Evolutionary conservation across 345 rosid genomes (phyloP).

Genomic region (Salix koriyanagi): DNA sequence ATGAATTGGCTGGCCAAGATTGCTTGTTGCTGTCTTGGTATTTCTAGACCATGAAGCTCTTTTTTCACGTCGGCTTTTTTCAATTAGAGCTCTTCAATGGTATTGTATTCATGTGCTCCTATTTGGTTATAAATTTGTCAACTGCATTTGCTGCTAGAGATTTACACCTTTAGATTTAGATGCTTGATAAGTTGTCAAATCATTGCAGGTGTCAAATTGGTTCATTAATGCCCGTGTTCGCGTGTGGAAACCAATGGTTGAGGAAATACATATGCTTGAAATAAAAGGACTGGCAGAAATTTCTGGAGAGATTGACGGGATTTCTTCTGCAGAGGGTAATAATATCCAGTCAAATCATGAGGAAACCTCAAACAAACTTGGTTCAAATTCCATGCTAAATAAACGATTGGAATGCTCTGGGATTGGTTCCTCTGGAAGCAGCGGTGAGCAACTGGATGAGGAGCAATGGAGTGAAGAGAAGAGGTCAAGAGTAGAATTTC

Average conservation of each 20-base stretch:
- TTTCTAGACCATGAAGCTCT: not conserved
- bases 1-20: not conserved
- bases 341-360: conserved; percentile 21
- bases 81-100: not conserved
- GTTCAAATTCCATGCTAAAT: conserved; percentile 9
- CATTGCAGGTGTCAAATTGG: conserved; percentile 57
- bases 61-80: not conserved
- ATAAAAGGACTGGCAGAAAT: conserved; percentile 38
- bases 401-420: conserved; percentile 25
- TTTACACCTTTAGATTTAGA: not conserved
- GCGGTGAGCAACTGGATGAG: conserved; percentile 6
- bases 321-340: conserved; percentile 23
- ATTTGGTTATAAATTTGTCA: not conserved
- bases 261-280: conserved; percentile 61
- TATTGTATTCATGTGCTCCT: not conserved
- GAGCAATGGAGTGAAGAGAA: conserved; percentile 43
- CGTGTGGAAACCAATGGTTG: conserved; percentile 68
- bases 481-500: conserved; percentile 37
- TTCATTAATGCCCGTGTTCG: conserved; percentile 66
- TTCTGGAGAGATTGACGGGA: conserved; percentile 11
- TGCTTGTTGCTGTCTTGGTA: not conserved
- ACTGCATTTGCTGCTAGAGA: not conserved
- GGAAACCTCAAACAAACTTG: conserved; percentile 19
- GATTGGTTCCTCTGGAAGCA: conserved; percentile 13
- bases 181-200: not conserved